Evolutionary conservation across 805 yeast genomes (phyloP).

Genomic region (Sugiyamaella floridensis): DNA sequence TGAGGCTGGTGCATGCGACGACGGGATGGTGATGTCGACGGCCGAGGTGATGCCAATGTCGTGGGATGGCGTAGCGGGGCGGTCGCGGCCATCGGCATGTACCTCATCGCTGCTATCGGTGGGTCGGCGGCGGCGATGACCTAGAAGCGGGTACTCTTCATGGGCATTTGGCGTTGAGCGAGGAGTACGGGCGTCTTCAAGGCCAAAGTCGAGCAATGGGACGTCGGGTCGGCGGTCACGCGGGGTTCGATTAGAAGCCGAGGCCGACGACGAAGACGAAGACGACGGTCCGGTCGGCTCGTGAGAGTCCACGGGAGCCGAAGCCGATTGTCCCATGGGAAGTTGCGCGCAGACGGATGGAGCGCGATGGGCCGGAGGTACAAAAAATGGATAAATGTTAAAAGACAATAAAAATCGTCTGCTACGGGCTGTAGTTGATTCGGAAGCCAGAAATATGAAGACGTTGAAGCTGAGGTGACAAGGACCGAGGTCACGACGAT

Average conservation of each 20-base stretch:
- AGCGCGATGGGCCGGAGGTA: not conserved
- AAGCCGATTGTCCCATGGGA: not conserved
- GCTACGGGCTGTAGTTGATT: too few species aligned
- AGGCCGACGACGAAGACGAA: too few species aligned
- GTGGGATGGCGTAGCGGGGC: not conserved
- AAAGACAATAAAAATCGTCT: too few species aligned
- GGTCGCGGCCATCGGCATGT: not conserved
- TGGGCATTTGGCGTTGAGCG: not conserved
- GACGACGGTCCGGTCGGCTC: not conserved
- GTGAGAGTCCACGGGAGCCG: not conserved
- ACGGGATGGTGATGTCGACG: not conserved
- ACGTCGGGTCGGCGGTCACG: not conserved
- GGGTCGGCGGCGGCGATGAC: constrained; percentile 1
- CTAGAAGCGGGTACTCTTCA: not conserved
- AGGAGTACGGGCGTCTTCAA: not conserved
- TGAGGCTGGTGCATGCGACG: not conserved
- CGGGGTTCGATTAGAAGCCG: too few species aligned
- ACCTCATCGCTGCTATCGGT: constrained; percentile 1
- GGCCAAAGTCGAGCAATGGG: not conserved
- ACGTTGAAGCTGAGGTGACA: too few species aligned
- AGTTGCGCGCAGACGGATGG: not conserved
- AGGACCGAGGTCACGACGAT: too few species aligned
- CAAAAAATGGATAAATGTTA: not conserved
- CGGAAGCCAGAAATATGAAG: too few species aligned
- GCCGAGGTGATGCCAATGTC: not conserved